Conservation (phyloP, 306 rosid genomes). For the Glycine tomentella region DNA sequence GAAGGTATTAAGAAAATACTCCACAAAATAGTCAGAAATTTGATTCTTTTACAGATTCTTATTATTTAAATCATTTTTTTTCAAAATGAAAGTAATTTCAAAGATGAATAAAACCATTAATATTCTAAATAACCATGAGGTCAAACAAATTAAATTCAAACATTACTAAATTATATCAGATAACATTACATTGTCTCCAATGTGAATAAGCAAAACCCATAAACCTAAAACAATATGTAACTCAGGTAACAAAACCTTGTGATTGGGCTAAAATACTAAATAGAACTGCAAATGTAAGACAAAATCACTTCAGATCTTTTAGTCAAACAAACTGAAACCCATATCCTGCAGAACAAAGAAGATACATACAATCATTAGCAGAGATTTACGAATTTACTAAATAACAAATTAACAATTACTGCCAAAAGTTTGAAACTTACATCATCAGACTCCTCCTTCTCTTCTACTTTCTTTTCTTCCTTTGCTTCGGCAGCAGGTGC, state of each 20-base stretch:
- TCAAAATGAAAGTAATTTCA: not conserved
- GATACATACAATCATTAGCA: not conserved
- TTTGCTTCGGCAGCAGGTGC: constrained; percentile 71
- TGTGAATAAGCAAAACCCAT: constrained; percentile 41
- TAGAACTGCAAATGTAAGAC: constrained; percentile 39
- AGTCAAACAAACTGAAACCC: constrained; percentile 81
- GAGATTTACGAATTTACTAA: not conserved
- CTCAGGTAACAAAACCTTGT: constrained; percentile 49
- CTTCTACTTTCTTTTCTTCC: constrained; percentile 82
- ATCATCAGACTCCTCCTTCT: constrained; percentile 80
- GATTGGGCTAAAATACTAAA: constrained; percentile 42
- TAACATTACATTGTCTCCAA: constrained; percentile 48
- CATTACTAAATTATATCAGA: constrained; percentile 26
- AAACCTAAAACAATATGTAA: constrained; percentile 49
- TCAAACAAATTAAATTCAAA: constrained; percentile 38
- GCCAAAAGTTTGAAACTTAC: constrained; percentile 50
- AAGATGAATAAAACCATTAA: not conserved
- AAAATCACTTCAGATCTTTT: constrained; percentile 22
- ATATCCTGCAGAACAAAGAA: constrained; percentile 64
- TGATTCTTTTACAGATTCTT: too few species aligned
- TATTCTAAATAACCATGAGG: not conserved
- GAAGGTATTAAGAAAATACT: not conserved
- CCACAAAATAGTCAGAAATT: too few species aligned
- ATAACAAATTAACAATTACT: not conserved
- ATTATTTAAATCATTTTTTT: not conserved